Base-by-base conservation (phyloP, 495 filamentous ascomycete genomes). In the Penicillium egyptiacum region DNA sequence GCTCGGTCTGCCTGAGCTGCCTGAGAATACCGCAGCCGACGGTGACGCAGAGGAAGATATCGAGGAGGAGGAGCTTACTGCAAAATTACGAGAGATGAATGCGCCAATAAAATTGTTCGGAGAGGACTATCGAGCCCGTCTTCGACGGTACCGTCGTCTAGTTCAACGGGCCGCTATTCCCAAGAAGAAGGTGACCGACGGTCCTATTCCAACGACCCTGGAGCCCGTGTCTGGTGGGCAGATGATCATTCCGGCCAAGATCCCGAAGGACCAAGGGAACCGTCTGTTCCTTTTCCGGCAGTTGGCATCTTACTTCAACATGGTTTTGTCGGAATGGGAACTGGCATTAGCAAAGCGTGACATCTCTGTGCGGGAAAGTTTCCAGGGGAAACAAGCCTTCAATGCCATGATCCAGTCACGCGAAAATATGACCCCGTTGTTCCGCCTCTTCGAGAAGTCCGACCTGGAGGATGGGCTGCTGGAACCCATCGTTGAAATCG, bases 261-360 rank as follows among this genome's bases (percentile, higher is more conserved):
- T 87, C 42, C 90, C 84, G 45, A 69, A 79, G 65, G 69, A 85
- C 4, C 30, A 70, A 3, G 86, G 85, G 62, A 83, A 70, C 0
- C 82, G 83, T 11, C 69, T 78, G 20, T 88, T 85, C 67, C 75
- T 98, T 35, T 92, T 87, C 80, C 82, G 92, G 1, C 94, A 98
- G 73, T 79, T 98, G 53, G 87, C 87, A 5, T 90, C 87, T 14
- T 98, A 96, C 70, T 98, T 98, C 79, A 89, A 87, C 58, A 88
- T 98, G 86, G 84, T 98, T 19, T 77, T 98, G 39, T 79, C 75
- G 31, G 94, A 96, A 71, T 98, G 95, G 95, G 86, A 89, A 60
- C 50, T 72, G 26, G 90, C 92, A 39, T 79, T 98, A 43, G 84
- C 87, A 5, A 79, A 80, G 26, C 88, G 93, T 46, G 68, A 81